Evolutionary conservation across 129 eudicot genomes (phyloP).

Genomic region (Logfia minima): DNA sequence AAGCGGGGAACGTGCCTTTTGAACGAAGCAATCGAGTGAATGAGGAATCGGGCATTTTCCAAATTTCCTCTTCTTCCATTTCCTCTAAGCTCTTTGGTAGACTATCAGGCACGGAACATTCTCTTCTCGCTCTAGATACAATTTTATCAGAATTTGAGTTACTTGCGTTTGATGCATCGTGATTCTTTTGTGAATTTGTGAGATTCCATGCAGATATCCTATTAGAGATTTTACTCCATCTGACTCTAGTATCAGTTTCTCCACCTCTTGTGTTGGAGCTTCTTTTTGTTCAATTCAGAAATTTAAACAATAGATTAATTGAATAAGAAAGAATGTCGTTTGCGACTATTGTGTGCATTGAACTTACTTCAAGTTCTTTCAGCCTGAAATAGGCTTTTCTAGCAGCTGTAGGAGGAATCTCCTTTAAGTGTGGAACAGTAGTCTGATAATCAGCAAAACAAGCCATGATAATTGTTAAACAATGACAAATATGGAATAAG

Average conservation of each 20-base stretch:
- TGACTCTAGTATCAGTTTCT: constrained; percentile 32
- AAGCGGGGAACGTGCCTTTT: constrained; percentile 31
- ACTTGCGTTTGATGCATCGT: background rate
- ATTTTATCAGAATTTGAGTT: background rate
- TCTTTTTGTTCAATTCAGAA: constrained; percentile 18
- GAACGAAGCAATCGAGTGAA: constrained; percentile 30
- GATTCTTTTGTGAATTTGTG: constrained; percentile 16
- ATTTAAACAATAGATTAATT: background rate
- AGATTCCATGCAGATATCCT: constrained; percentile 20
- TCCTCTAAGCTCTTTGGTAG: constrained; percentile 32
- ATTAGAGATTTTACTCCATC: constrained; percentile 26
- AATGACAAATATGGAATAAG: no score
- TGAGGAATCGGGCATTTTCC: constrained; percentile 28
- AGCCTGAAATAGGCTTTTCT: no score
- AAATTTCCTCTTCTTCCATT: constrained; percentile 30
- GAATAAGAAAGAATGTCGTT: background rate
- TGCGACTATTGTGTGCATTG: no score
- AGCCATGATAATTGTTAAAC: no score
- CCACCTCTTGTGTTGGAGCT: constrained; percentile 27
- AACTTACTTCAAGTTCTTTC: no score
- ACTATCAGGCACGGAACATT: constrained; percentile 26
- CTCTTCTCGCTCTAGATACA: constrained; percentile 20
- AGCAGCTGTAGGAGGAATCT: no score
- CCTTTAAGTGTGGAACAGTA: no score
- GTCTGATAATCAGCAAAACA: no score